Percentiles rank a stretch among this genome's conserved stretches.
phyloP scores from a whole-genome alignment of 768 basidiomycete genomes.

The Gymnopilus junonius region DNA sequence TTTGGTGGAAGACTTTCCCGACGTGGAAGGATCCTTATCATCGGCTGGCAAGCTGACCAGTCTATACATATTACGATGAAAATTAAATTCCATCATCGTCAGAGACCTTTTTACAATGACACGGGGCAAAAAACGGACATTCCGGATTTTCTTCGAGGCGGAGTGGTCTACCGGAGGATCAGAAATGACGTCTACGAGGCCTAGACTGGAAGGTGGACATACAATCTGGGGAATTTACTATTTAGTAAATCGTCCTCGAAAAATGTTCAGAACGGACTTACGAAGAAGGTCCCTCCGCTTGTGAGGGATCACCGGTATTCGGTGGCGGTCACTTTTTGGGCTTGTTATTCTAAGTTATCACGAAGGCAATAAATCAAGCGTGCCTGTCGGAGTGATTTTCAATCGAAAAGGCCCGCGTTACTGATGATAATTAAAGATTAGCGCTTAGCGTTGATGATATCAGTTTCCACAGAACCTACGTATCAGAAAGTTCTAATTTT shows the following conservation, averaged over 20 bases:
- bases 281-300: neutral
- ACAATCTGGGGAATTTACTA: neutral
- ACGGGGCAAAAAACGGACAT: slow-evolving; percentile 1
- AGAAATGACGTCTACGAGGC: neutral
- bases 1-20: slow-evolving; percentile 6
- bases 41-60: slow-evolving; percentile 8
- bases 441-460: neutral
- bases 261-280: neutral
- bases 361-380: neutral
- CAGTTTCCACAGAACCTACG: slow-evolving; percentile 1
- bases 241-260: neutral
- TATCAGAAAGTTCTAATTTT: neutral
- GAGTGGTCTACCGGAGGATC: slow-evolving; percentile 4
- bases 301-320: neutral
- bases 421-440: neutral
- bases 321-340: neutral
- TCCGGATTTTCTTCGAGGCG: slow-evolving; percentile 15
- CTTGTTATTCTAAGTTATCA: neutral
- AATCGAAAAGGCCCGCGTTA: neutral
- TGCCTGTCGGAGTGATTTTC: neutral
- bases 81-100: neutral
- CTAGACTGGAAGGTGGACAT: slow-evolving; percentile 1
- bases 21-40: neutral
- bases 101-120: neutral
- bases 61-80: neutral